These are phyloP conservation scores for Fusarium nisikadoi DNA, from an alignment of 2,329 filamentous ascomycete genomes.

Conservation along the genomic window DNA sequence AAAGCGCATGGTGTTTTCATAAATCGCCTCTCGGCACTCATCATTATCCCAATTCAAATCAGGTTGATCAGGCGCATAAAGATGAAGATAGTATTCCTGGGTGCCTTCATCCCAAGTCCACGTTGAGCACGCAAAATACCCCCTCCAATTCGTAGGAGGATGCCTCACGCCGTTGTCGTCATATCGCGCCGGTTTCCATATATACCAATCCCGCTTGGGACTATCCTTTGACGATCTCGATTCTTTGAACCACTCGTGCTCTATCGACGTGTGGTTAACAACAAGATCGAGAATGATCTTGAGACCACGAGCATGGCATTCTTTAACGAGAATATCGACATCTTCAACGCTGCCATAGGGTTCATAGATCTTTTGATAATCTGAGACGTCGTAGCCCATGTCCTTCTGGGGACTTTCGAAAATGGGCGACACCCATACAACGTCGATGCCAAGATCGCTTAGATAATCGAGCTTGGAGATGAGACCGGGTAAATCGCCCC, in stretches of 20 bases:
- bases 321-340: conserved; percentile 70
- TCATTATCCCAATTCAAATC: conserved; percentile 82
- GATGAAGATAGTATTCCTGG: conserved; percentile 65
- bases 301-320: conserved; percentile 69
- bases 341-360: conserved; percentile 75
- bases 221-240: conserved; percentile 61
- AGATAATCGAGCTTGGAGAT: conserved; percentile 73
- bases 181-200: conserved; percentile 70
- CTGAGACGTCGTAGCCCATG: conserved; percentile 78
- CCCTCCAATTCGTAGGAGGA: conserved; percentile 68
- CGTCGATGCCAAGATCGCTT: conserved; percentile 68
- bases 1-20: conserved; percentile 73
- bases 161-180: conserved; percentile 63
- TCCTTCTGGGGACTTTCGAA: conserved; percentile 70
- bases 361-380: conserved; percentile 74
- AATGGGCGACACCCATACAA: conserved; percentile 68
- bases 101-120: conserved; percentile 65
- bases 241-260: conserved; percentile 69
- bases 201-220: conserved; percentile 70
- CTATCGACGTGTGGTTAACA: conserved; percentile 72
- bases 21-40: conserved; percentile 73
- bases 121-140: conserved; percentile 59
- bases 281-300: conserved; percentile 78
- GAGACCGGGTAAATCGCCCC: conserved; percentile 73
- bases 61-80: conserved; percentile 77